phyloP scores from a whole-genome alignment of 345 rosid genomes.

The Raphanus raphanistrum region DNA sequence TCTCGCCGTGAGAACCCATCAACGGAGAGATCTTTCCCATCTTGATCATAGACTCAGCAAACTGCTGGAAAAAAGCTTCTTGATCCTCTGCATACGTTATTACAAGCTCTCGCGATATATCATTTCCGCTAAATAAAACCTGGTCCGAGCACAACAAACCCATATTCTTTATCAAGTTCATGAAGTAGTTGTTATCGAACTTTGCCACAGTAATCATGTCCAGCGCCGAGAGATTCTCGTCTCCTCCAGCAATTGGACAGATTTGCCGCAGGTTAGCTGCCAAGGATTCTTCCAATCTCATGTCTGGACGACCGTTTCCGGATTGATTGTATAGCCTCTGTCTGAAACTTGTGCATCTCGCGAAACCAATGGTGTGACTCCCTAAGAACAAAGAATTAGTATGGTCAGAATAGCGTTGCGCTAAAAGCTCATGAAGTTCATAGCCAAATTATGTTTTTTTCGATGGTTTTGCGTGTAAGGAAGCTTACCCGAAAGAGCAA shows the following conservation, averaged over 20 bases:
- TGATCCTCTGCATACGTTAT: constrained; percentile 65
- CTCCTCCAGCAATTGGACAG: constrained; percentile 70
- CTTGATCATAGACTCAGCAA: constrained; percentile 79
- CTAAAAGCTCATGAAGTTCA: too few relatives aligned
- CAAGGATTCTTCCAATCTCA: constrained; percentile 58
- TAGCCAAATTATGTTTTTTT: too few relatives aligned
- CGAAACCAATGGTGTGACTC: constrained; percentile 85
- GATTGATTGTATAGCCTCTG: constrained; percentile 87
- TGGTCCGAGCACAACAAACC: constrained; percentile 84
- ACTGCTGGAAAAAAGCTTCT: constrained; percentile 66
- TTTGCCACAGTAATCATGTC: constrained; percentile 55
- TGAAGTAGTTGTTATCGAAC: constrained; percentile 87
- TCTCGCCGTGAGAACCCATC: constrained; percentile 72
- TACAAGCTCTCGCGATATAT: constrained; percentile 61
- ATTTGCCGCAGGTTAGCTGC: constrained; percentile 46
- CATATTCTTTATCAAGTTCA: constrained; percentile 60
- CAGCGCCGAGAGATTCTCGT: constrained; percentile 62
- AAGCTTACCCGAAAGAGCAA: constrained; percentile 70
- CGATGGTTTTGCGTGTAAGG: background rate
- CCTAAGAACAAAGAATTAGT: constrained; percentile 44
- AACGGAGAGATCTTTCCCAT: constrained; percentile 88
- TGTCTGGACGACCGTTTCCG: constrained; percentile 75
- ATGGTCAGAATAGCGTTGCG: background rate
- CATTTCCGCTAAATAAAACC: constrained; percentile 57
- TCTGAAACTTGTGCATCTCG: constrained; percentile 88